These are phyloP conservation scores for Haplosporangium gracile DNA, from an alignment of 192 early-diverging fungal species.

Conservation along the genomic window DNA sequence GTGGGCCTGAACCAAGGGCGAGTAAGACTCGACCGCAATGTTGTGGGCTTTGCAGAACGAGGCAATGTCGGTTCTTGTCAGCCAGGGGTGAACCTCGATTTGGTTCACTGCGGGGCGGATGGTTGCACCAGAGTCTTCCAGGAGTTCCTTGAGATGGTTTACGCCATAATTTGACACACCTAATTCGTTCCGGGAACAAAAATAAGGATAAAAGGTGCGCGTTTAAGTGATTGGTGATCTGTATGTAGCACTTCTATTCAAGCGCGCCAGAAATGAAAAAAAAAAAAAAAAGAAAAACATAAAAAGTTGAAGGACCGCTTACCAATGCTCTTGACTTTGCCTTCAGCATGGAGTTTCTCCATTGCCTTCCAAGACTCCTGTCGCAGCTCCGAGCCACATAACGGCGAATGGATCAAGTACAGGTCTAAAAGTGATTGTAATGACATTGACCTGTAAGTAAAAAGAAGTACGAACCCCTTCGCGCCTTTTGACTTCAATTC, in stretches of 20 bases:
- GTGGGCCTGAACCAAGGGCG: slow-evolving; percentile 58
- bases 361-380: slow-evolving; percentile 64
- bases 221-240: background rate
- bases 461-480: background rate
- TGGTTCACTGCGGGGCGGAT: slow-evolving; percentile 70
- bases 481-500: no score
- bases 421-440: slow-evolving; percentile 50
- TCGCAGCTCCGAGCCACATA: slow-evolving; percentile 60
- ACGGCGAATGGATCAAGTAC: slow-evolving; percentile 71
- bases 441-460: background rate
- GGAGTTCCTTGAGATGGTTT: slow-evolving; percentile 64
- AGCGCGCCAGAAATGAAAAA: background rate
- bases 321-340: slow-evolving; percentile 68
- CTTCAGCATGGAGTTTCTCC: slow-evolving; percentile 60
- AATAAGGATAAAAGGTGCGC: background rate
- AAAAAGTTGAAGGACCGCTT: background rate
- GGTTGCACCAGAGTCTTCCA: slow-evolving; percentile 30
- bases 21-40: slow-evolving; percentile 70
- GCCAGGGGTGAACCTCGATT: slow-evolving; percentile 70
- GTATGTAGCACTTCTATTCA: background rate
- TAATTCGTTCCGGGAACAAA: background rate
- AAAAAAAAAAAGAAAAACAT: no score
- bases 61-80: slow-evolving; percentile 57
- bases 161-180: slow-evolving; percentile 71
- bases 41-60: slow-evolving; percentile 58